A percentile compares a stretch with the other conserved stretches of the same genome.
phyloP scores from a whole-genome alignment of 495 filamentous ascomycete genomes.

The Neurospora sp. region DNA sequence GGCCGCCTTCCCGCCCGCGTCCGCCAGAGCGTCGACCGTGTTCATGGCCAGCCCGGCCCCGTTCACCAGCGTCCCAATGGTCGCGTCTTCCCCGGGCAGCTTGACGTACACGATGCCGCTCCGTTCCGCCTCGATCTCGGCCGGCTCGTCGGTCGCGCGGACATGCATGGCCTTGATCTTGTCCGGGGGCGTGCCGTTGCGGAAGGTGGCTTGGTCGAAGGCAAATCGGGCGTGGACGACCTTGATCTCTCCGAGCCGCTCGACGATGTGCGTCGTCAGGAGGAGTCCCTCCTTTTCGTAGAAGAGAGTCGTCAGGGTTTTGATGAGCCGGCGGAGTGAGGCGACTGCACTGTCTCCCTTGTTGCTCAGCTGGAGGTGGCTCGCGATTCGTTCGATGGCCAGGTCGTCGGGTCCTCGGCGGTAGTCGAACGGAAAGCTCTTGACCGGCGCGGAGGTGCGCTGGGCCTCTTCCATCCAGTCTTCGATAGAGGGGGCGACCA shows the following conservation, averaged over 20 bases:
- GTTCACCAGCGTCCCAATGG: conserved; percentile 69
- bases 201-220: conserved; percentile 74
- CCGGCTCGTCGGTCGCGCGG: conserved; percentile 37
- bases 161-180: conserved; percentile 53
- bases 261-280: conserved; percentile 39
- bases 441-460: conserved; percentile 21
- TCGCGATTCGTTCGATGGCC: conserved; percentile 33
- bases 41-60: conserved; percentile 91
- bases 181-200: conserved; percentile 52
- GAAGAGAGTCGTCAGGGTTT: conserved; percentile 50
- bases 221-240: conserved; percentile 44
- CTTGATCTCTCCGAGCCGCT: conserved; percentile 31
- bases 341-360: conserved; percentile 8
- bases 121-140: conserved; percentile 57
- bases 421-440: conserved; percentile 56
- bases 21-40: conserved; percentile 67
- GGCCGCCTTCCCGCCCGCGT: conserved; percentile 53
- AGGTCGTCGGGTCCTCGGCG: conserved; percentile 36
- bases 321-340: conserved; percentile 41
- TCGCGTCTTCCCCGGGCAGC: conserved; percentile 37
- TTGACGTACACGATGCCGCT: conserved; percentile 67
- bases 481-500: conserved; percentile 46
- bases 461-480: conserved; percentile 24
- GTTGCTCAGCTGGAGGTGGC: conserved; percentile 14
- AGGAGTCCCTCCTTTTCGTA: conserved; percentile 58